Conservation (phyloP, 257 asterid genomes). For the Paulownia fortunei region DNA sequence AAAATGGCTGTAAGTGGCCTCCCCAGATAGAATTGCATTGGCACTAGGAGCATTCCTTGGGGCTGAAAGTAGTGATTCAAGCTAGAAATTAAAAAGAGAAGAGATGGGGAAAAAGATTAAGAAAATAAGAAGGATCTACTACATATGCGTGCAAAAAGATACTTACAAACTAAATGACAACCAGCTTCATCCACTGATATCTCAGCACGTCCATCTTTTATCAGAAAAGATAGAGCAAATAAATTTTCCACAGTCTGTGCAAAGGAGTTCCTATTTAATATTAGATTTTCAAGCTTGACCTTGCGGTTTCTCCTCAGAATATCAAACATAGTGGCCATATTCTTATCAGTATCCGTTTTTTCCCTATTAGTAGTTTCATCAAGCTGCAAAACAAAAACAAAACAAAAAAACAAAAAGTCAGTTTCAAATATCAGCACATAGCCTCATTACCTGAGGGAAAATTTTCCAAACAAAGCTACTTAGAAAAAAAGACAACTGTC, state of each 20-base stretch:
- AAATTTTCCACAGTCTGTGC: slow-evolving; percentile 95
- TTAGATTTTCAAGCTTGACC: slow-evolving; percentile 71
- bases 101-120: not conserved
- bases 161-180: slow-evolving; percentile 78
- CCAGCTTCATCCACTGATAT: slow-evolving; percentile 62
- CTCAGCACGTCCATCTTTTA: slow-evolving; percentile 92
- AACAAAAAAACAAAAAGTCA: not conserved
- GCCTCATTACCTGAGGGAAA: not conserved
- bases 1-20: slow-evolving; percentile 71
- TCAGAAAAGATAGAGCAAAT: slow-evolving; percentile 87
- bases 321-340: slow-evolving; percentile 86
- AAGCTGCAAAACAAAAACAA: slow-evolving; percentile 57
- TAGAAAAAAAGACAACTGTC: not conserved
- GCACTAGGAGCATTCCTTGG: slow-evolving; percentile 94
- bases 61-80: slow-evolving; percentile 47
- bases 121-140: not conserved
- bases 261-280: slow-evolving; percentile 72
- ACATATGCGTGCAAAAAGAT: not conserved
- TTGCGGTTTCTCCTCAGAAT: slow-evolving; percentile 66
- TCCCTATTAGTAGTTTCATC: slow-evolving; percentile 51
- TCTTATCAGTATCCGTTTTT: slow-evolving; percentile 86
- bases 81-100: not conserved
- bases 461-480: not conserved
- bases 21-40: slow-evolving; percentile 69
- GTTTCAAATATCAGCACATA: not conserved